Conservation (phyloP, 805 yeast genomes). For the Kregervanrija fluxuum region DNA sequence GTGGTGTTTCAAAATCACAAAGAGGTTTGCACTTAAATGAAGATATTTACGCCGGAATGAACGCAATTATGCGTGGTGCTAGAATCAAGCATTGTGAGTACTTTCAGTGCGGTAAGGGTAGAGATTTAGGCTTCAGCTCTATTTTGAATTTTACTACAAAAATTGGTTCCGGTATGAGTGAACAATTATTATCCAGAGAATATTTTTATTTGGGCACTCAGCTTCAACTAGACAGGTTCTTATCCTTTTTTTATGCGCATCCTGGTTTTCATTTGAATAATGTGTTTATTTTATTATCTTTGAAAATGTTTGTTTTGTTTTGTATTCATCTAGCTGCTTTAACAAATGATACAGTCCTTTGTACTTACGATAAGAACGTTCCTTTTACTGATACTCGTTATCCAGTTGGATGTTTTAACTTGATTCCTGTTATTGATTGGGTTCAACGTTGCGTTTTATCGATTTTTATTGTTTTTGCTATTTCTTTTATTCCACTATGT, state of each 20-base stretch:
- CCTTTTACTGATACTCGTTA: slow-evolving; percentile 55
- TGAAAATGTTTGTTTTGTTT: slow-evolving; percentile 54
- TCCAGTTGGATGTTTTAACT: slow-evolving; percentile 67
- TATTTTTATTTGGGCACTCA: slow-evolving; percentile 74
- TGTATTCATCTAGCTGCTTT: slow-evolving; percentile 56
- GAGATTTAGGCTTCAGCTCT: slow-evolving; percentile 80
- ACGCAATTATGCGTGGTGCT: slow-evolving; percentile 73
- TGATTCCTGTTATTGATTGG: slow-evolving; percentile 70
- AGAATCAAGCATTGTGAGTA: slow-evolving; percentile 78
- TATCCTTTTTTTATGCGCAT: slow-evolving; percentile 78
- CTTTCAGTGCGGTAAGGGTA: slow-evolving; percentile 80
- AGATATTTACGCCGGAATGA: slow-evolving; percentile 84
- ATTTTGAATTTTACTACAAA: slow-evolving; percentile 76
- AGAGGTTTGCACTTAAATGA: slow-evolving; percentile 77
- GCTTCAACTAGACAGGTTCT: slow-evolving; percentile 67
- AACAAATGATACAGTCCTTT: slow-evolving; percentile 52
- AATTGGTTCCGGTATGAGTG: slow-evolving; percentile 90
- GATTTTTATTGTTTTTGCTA: slow-evolving; percentile 65
- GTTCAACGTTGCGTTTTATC: slow-evolving; percentile 65
- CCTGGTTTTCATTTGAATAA: slow-evolving; percentile 83
- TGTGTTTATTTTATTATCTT: slow-evolving; percentile 62
- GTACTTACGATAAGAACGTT: slow-evolving; percentile 49
- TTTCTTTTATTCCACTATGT: slow-evolving; percentile 67
- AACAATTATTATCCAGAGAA: slow-evolving; percentile 76
- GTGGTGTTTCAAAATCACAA: slow-evolving; percentile 83